Percentiles rank a stretch among this genome's conserved stretches.
Evolutionary conservation across 1,284 basidiomycete genomes (phyloP).

Genomic region (Leccinum proliferum): DNA sequence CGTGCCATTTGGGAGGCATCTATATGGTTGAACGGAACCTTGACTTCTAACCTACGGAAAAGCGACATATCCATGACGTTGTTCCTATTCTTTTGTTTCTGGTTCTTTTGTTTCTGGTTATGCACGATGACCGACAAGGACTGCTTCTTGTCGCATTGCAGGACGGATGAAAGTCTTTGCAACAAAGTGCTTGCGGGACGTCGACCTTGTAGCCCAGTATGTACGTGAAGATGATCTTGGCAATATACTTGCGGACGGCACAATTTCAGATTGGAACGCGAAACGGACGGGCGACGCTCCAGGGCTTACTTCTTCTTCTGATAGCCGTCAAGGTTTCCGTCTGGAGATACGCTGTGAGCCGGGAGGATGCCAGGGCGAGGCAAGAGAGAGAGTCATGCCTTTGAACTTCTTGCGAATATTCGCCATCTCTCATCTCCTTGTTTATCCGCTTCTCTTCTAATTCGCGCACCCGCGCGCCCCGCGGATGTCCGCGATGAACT

Average conservation of each 20-base stretch:
- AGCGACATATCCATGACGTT: constrained; percentile 19
- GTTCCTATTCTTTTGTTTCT: constrained; percentile 12
- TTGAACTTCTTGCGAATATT: constrained; percentile 99
- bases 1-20: constrained; percentile 19
- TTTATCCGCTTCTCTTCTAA: constrained; percentile 97
- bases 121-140: not conserved
- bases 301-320: constrained; percentile 93
- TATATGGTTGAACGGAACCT: constrained; percentile 22
- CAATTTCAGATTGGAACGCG: constrained; percentile 11
- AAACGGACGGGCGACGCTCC: constrained; percentile 13
- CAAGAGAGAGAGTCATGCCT: constrained; percentile 43
- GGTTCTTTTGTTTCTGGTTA: constrained; percentile 18
- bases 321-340: constrained; percentile 96
- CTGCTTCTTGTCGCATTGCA: constrained; percentile 1
- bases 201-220: constrained; percentile 99
- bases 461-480: constrained; percentile 80
- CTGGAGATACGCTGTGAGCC: constrained; percentile 36
- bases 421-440: constrained; percentile 88
- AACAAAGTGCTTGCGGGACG: too few relatives aligned
- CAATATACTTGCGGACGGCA: constrained; percentile 64
- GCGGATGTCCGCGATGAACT: constrained; percentile 99
- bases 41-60: constrained; percentile 23
- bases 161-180: too few relatives aligned
- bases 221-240: constrained; percentile 99
- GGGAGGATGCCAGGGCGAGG: constrained; percentile 3